Base-by-base conservation (phyloP, 495 filamentous ascomycete genomes). In the Neurospora sp. region DNA sequence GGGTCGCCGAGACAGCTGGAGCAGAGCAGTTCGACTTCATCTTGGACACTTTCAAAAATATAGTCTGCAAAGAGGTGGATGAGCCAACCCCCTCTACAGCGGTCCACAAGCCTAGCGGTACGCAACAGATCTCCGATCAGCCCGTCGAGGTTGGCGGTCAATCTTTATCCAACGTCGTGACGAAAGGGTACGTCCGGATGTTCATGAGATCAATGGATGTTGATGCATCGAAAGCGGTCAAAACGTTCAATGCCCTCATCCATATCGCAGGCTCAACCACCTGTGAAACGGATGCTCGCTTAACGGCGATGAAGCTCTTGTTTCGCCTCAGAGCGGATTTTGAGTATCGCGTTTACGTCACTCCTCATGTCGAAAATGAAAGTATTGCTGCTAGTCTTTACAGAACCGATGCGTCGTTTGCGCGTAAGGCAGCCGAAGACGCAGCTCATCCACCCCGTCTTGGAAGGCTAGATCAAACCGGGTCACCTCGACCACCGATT, bases 271-370 rank as follows among this genome's bases (percentile, higher is more conserved):
- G 84, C 42, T 86, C 83, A 12, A 84, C 86, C 27, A 74, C 78
- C 2, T 87, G 81, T 73, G 87, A 88, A 46, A 83, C 86, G 10
- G 91, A 93, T 80, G 89, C 93, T 66, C 91, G 93, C 12, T 82
- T 98, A 35, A 91, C 90, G 11, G 91, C 91, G 5, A 88, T 97
- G 83, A 96, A 93, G 76, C 82, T 97, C 61, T 84, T 98, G 8
- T 94, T 96, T 77, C 89, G 95, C 27, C 82, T 98, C 22, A 88
- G 95, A 69, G 92, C 93, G 38, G 92, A 97, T 78, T 91, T 89
- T 40, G 87, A 90, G 18, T 86, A 93, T 68, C 87, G 88, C 41
- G 86, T 98, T 5, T 91, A 89, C 53, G 81, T 97, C 38, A 86
- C 88, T 2, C 80, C 87, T 9, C 84, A 85, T 9, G 86, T 88